phyloP scores from a whole-genome alignment of 2,329 filamentous ascomycete genomes.

The Penicillium janthinellum region DNA sequence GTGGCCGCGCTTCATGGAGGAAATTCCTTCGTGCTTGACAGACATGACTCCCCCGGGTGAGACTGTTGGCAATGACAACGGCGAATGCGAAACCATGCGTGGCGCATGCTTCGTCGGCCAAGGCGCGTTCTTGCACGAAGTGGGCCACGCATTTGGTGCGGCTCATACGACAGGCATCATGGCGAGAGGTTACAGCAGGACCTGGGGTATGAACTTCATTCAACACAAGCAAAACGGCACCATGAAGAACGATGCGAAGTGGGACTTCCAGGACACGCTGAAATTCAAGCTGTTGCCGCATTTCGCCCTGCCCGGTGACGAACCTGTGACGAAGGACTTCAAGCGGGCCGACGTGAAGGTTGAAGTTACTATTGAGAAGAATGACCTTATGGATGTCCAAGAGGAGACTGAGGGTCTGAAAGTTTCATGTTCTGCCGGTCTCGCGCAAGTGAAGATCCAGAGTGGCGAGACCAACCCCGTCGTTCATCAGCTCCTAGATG shows the following conservation, averaged over 20 bases:
- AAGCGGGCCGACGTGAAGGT: constrained; percentile 12
- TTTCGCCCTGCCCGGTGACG: constrained; percentile 30
- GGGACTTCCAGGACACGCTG: constrained; percentile 36
- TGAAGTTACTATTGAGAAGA: constrained; percentile 8
- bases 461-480: constrained; percentile 22
- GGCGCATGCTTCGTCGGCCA: constrained; percentile 49
- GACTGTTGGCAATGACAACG: constrained; percentile 46
- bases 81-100: constrained; percentile 48
- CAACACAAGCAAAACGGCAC: constrained; percentile 19
- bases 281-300: constrained; percentile 23
- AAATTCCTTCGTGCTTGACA: constrained; percentile 25
- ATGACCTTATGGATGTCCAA: not conserved
- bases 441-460: constrained; percentile 7
- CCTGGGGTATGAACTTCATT: constrained; percentile 51
- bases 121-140: constrained; percentile 40
- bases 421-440: constrained; percentile 10
- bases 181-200: constrained; percentile 44
- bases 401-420: not conserved
- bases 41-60: constrained; percentile 43
- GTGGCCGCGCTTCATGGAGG: constrained; percentile 28
- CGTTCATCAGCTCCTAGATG: constrained; percentile 16
- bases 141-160: constrained; percentile 42
- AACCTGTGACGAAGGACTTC: constrained; percentile 19
- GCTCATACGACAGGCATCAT: constrained; percentile 36
- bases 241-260: constrained; percentile 30